Evolutionary conservation across 75 land plant species (phyloP), one percentile per base, ranked within the genome.

Genomic region (Chamaecyparis obtusa): DNA sequence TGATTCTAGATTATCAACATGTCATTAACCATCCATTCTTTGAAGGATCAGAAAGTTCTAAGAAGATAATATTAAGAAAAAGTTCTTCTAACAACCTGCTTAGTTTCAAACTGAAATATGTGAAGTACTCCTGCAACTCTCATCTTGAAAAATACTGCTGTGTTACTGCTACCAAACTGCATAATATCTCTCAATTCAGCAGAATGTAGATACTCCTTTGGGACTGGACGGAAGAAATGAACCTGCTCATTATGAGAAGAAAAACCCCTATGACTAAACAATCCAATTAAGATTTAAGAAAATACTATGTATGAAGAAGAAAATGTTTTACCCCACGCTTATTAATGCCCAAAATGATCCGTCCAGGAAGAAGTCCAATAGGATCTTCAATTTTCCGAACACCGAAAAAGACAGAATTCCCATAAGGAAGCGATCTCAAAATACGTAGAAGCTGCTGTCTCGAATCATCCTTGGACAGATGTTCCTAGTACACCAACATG

Each of bases 111-210:
- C 86, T 98, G 99, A 78, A 98, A 98, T 71, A 98, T 94, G 86
- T 98, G 99, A 71, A 98, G 95, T 9, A 93, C 98, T 72, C 99
- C 98, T 39, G 99, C 98, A 91, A 98, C 99, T 83, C 99, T 91
- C 99, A 98, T 98, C 85, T 96, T 98, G 78, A 98, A 98, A 74
- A 98, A 98, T 21, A 98, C 99, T 81, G 99, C 99, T 83, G 97
- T 93, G 81, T 98, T 95, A 87, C 99, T 98, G 85, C 99, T 98
- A 43, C 99, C 99, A 90, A 98, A 98, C 88, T 98, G 99, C 99
- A 98, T 98, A 78, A 98, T 96, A 85, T 98, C 99, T 84, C 99
- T 92, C 46, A 98, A 88, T 91, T 98, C 99, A 85, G 99, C 99
- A 49, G 99, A 98, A 89, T 98, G 99, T 78, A 98, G 83, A 91